These are phyloP conservation scores for Pyronema omphalodes DNA, from an alignment of 495 filamentous ascomycete genomes.

Conservation along the genomic window DNA sequence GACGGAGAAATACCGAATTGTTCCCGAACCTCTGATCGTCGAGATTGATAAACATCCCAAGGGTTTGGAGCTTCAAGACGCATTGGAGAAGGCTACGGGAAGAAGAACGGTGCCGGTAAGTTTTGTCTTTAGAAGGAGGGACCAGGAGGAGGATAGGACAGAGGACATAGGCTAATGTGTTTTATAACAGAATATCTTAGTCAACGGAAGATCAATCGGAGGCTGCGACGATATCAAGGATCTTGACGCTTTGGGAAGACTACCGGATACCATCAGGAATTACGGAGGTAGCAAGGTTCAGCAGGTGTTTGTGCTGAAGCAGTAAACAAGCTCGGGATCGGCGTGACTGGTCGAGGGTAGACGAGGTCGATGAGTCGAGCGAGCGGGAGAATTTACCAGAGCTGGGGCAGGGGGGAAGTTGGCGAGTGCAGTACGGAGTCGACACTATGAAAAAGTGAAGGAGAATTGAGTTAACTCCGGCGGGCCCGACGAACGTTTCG, in stretches of 20 bases:
- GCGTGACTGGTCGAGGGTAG: no score
- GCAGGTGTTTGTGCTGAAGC: constrained; percentile 9
- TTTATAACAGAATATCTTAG: constrained; percentile 44
- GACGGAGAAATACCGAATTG: constrained; percentile 61
- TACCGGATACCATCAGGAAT: constrained; percentile 51
- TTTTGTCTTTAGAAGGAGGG: not conserved
- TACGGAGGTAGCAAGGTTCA: constrained; percentile 49
- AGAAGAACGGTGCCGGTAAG: constrained; percentile 55
- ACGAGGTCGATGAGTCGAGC: no score
- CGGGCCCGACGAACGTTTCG: no score
- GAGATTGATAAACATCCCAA: constrained; percentile 73
- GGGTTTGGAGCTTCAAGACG: constrained; percentile 49
- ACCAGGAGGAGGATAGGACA: not conserved
- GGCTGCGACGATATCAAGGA: constrained; percentile 72
- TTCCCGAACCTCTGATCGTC: constrained; percentile 67
- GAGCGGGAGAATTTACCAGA: no score
- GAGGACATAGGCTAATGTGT: not conserved
- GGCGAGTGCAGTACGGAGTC: no score
- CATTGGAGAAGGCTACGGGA: constrained; percentile 52
- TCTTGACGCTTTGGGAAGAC: constrained; percentile 46
- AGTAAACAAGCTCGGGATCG: not conserved
- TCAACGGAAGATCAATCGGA: constrained; percentile 76
- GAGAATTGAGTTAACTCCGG: no score
- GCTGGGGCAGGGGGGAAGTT: no score
- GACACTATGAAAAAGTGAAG: no score